A percentile compares a stretch with the other conserved stretches of the same genome.
Evolutionary conservation across 2,329 filamentous ascomycete genomes (phyloP).

Genomic region (Fusarium albosuccineum): DNA sequence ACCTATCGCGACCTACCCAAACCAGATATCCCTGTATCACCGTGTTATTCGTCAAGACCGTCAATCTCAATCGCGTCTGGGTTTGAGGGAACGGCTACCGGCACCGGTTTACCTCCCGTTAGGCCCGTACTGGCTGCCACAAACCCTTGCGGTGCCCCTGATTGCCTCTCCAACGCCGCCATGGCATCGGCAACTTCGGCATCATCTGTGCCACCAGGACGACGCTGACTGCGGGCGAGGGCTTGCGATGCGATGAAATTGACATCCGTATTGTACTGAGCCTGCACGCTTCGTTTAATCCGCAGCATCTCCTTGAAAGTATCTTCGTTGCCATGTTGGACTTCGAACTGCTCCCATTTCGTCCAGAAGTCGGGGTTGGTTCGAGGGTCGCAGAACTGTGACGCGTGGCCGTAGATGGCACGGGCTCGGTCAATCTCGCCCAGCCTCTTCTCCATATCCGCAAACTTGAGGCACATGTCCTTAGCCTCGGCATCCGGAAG

Average conservation of each 20-base stretch:
- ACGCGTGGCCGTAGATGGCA: slow-evolving; percentile 96
- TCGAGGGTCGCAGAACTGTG: slow-evolving; percentile 95
- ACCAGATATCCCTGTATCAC: slow-evolving; percentile 19
- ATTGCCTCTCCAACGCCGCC: slow-evolving; percentile 88
- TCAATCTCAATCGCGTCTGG: slow-evolving; percentile 90
- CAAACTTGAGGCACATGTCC: slow-evolving; percentile 99
- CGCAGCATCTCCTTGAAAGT: slow-evolving; percentile 99
- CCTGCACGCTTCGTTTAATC: slow-evolving; percentile 96
- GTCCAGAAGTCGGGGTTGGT: slow-evolving; percentile 93
- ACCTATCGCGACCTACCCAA: slow-evolving; percentile 33
- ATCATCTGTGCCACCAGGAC: slow-evolving; percentile 59
- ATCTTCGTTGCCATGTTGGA: slow-evolving; percentile 98
- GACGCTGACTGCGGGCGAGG: slow-evolving; percentile 83
- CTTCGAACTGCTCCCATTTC: slow-evolving; percentile 97
- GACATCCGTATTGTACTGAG: slow-evolving; percentile 98
- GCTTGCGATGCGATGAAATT: slow-evolving; percentile 98
- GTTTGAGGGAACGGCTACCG: slow-evolving; percentile 70
- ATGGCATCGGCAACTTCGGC: slow-evolving; percentile 80
- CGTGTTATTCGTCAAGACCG: slow-evolving; percentile 71
- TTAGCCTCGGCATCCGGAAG: slow-evolving; percentile 93
- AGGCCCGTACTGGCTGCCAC: slow-evolving; percentile 86
- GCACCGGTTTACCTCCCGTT: slow-evolving; percentile 62
- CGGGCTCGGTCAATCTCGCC: slow-evolving; percentile 95
- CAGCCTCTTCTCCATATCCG: slow-evolving; percentile 92
- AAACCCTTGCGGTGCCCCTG: slow-evolving; percentile 90